phyloP scores from a whole-genome alignment of 768 basidiomycete species.

The Leucocoprinus birnbaumii region DNA sequence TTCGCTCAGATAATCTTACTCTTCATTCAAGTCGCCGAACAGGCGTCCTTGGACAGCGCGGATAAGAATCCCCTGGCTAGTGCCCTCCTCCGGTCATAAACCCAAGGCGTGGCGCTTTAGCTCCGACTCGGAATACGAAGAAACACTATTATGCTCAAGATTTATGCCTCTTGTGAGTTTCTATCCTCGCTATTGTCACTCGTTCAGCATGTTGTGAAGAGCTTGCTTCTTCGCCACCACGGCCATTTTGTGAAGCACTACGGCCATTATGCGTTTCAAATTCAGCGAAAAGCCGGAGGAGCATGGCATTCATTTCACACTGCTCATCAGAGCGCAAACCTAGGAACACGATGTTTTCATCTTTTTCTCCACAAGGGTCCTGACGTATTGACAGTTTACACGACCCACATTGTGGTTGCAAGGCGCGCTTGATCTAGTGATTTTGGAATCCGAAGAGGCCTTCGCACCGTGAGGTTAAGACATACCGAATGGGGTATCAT shows the following conservation, averaged over 20 bases:
- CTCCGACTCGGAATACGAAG: conserved; percentile 15
- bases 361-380: background rate
- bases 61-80: conserved; percentile 9
- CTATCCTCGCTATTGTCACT: conserved; percentile 6
- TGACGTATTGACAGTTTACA: background rate
- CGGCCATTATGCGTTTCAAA: conserved; percentile 8
- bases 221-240: background rate
- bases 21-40: conserved; percentile 17
- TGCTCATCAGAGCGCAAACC: background rate
- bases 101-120: conserved; percentile 16
- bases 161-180: conserved; percentile 2
- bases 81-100: background rate
- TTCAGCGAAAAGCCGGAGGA: background rate
- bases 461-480: background rate
- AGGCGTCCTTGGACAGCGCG: conserved; percentile 18
- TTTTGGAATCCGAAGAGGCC: background rate
- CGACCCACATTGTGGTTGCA: background rate
- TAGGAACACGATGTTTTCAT: background rate
- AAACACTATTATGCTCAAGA: conserved; percentile 6
- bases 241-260: background rate
- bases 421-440: background rate
- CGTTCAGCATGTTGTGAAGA: background rate
- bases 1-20: conserved; percentile 7
- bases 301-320: background rate
- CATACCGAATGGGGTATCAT: background rate